Evolutionary conservation across 148 eudicot species (phyloP).

Genomic region (Fagopyrum tataricum): DNA sequence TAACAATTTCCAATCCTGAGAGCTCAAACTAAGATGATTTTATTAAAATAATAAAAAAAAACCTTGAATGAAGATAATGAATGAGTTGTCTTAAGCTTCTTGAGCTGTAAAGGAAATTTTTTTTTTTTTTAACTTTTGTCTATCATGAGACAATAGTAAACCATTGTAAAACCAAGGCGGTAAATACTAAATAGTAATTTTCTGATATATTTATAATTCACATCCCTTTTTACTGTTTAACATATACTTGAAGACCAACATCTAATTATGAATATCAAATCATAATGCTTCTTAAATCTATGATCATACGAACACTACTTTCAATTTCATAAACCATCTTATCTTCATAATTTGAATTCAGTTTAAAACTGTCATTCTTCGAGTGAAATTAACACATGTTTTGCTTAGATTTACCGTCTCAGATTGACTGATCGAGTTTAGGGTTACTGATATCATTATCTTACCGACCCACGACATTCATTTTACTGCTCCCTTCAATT

Average conservation of each 20-base stretch:
- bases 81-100: neutral
- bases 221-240: neutral
- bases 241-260: conserved; percentile 9
- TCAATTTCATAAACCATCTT: neutral
- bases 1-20: too few relatives aligned
- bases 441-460: too few relatives aligned
- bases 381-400: neutral
- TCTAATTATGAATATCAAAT: conserved; percentile 4
- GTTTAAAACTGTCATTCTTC: neutral
- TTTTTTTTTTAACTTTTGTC: neutral
- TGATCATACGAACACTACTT: neutral
- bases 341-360: neutral
- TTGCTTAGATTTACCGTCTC: neutral
- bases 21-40: too few relatives aligned
- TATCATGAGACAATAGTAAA: neutral
- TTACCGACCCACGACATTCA: too few relatives aligned
- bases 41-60: neutral
- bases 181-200: neutral
- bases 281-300: conserved; percentile 10
- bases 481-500: too few relatives aligned
- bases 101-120: neutral
- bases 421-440: too few relatives aligned
- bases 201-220: neutral
- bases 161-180: neutral
- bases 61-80: neutral